Conservation (phyloP, 257 asterid genomes). For the Nicotiana sylvestris region DNA sequence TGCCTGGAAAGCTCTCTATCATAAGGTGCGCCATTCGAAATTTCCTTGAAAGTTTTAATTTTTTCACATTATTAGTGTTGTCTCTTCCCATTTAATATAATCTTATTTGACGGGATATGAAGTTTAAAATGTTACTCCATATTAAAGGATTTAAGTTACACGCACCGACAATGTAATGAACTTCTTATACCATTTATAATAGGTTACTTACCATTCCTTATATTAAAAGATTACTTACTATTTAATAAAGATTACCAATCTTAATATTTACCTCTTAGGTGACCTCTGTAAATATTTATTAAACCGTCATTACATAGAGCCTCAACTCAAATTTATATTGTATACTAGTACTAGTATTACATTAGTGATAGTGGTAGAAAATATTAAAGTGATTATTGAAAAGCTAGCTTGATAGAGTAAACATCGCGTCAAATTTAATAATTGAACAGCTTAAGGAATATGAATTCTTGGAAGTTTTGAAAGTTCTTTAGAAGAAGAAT, state of each 20-base stretch:
- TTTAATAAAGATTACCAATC: too few species aligned
- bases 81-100: not conserved
- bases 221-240: too few species aligned
- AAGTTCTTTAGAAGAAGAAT: not conserved
- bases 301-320: too few species aligned
- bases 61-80: not conserved
- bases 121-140: not conserved
- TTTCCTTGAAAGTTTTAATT: not conserved
- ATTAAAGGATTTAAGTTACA: too few species aligned
- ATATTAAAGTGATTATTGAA: not conserved
- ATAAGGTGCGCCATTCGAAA: slow-evolving; percentile 45
- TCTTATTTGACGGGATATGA: not conserved
- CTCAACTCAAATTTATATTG: not conserved
- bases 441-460: not conserved
- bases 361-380: not conserved
- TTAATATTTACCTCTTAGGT: too few species aligned
- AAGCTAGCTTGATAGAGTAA: not conserved
- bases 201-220: too few species aligned
- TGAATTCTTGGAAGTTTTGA: not conserved
- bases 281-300: too few species aligned
- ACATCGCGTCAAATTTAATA: not conserved
- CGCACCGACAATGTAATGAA: too few species aligned
- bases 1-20: slow-evolving; percentile 95
- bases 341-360: not conserved
- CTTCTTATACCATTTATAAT: too few species aligned